Base-by-base conservation (phyloP, 345 rosid genomes). In the Populus ilicifolia region DNA sequence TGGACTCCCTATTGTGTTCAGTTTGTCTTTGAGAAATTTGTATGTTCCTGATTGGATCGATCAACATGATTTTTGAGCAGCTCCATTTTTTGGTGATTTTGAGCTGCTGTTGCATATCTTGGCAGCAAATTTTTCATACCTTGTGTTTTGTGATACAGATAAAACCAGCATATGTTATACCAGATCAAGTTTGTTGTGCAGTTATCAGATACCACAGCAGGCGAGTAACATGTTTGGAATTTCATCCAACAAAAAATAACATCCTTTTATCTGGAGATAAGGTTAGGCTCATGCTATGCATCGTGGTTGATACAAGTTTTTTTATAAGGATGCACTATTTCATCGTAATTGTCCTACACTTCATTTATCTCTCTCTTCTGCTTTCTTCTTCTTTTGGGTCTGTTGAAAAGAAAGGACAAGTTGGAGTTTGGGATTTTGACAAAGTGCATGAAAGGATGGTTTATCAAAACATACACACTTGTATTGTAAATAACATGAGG, bases 201-300 rank as follows among this genome's bases (percentile, higher is more conserved):
- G 98, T 89, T 74, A 87, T 93, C 79, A 85, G 94, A 84, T 96
- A 96, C 84, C 98, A 96, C 78, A 96, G 99, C 80, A 87, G 99
- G 85, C 86, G 99, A 18, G 89, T 96, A 29, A 96, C 99, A 5
- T 87, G 99, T 78, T 85, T 96, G 84, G 99, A 96, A 85, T 96
- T 96, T 77, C 98, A 96, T 82, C 99, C 98, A 18, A 93, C 96
- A 39, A 92, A 87, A 67, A 86, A 90, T 81, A 86, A 92, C 79
- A 87, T 93, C 72, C 94, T 93, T 84, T 87, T 96, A 65, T 91
- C 99, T 11, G 99, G 99, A 74, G 99, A 95, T 79, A 95, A 95
- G 98, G 99, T 92, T 78, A 59, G 75, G 77, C 48, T 62, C 17
- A 1, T 68, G 8, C 11, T 6, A 61, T 30, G 0, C 63, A 67